These are phyloP conservation scores for Aspergillus sparsus DNA, from an alignment of 495 filamentous ascomycete genomes.

Conservation along the genomic window DNA sequence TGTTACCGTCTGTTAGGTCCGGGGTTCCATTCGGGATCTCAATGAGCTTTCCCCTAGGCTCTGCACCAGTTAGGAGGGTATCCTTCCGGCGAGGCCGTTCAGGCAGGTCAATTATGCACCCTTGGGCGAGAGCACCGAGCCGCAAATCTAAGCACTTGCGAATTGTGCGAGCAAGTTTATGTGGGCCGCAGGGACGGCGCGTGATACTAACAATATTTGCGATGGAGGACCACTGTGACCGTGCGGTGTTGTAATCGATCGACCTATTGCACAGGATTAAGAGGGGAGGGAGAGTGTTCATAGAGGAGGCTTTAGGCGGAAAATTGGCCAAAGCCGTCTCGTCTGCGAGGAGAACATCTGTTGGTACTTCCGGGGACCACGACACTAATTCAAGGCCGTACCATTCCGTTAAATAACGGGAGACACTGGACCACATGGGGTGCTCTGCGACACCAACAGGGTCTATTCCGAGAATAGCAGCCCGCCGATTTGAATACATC, in stretches of 20 bases:
- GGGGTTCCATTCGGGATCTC: slow-evolving; percentile 12
- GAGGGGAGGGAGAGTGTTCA: slow-evolving; percentile 32
- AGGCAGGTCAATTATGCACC: slow-evolving; percentile 21
- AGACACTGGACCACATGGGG: slow-evolving; percentile 28
- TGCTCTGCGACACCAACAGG: slow-evolving; percentile 20
- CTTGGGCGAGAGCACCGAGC: slow-evolving; percentile 15
- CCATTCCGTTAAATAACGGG: slow-evolving; percentile 46
- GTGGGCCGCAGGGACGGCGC: slow-evolving; percentile 60
- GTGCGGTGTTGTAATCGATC: slow-evolving; percentile 33
- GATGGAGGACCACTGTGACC: slow-evolving; percentile 35
- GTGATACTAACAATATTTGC: slow-evolving; percentile 46
- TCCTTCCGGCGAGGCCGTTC: slow-evolving; percentile 11
- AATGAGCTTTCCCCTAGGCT: slow-evolving; percentile 3
- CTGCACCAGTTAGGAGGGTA: background rate
- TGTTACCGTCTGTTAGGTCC: slow-evolving; percentile 17
- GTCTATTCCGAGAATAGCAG: slow-evolving; percentile 38
- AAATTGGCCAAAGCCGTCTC: slow-evolving; percentile 35
- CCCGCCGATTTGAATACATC: slow-evolving; percentile 26
- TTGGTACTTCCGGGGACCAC: slow-evolving; percentile 30
- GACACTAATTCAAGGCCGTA: slow-evolving; percentile 45
- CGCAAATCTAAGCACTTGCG: slow-evolving; percentile 35
- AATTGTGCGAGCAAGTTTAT: slow-evolving; percentile 62
- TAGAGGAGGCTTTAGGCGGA: slow-evolving; percentile 15
- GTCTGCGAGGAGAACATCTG: slow-evolving; percentile 47
- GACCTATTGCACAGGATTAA: slow-evolving; percentile 41